Conservation (phyloP, 2,329 filamentous ascomycete genomes). For the Diplodia seriata region DNA sequence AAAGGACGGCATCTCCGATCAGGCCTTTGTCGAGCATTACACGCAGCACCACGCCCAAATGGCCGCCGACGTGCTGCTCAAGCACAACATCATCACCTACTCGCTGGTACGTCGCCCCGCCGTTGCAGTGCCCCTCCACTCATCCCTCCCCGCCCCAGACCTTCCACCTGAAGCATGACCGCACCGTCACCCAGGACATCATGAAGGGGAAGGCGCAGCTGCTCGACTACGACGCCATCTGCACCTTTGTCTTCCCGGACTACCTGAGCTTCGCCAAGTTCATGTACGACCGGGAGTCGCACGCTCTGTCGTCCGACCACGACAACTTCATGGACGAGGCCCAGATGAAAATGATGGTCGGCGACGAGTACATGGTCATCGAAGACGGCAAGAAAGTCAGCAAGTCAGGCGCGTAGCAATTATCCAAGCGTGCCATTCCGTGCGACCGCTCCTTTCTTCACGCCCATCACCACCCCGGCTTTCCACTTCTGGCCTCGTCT, state of each 20-base stretch:
- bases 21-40: constrained; percentile 55
- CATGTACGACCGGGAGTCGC: constrained; percentile 55
- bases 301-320: constrained; percentile 48
- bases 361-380: constrained; percentile 53
- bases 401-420: constrained; percentile 6
- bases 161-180: constrained; percentile 54
- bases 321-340: constrained; percentile 51
- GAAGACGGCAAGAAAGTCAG: constrained; percentile 45
- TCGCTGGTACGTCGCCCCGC: constrained; percentile 49
- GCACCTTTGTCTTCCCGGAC: constrained; percentile 57
- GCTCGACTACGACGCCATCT: constrained; percentile 56
- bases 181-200: constrained; percentile 55
- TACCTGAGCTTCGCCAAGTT: constrained; percentile 55
- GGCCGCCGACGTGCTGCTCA: constrained; percentile 53
- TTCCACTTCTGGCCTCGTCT: background rate
- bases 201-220: constrained; percentile 54
- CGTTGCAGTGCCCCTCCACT: constrained; percentile 10
- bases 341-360: constrained; percentile 55
- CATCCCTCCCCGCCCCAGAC: constrained; percentile 42
- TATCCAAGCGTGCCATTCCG: constrained; percentile 2
- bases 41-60: constrained; percentile 54
- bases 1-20: constrained; percentile 54
- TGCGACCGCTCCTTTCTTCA: background rate
- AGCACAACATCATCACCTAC: constrained; percentile 55
- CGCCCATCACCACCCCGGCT: background rate